Evolutionary conservation across 768 basidiomycete genomes (phyloP).

Genomic region (Termitomyces titanicus): DNA sequence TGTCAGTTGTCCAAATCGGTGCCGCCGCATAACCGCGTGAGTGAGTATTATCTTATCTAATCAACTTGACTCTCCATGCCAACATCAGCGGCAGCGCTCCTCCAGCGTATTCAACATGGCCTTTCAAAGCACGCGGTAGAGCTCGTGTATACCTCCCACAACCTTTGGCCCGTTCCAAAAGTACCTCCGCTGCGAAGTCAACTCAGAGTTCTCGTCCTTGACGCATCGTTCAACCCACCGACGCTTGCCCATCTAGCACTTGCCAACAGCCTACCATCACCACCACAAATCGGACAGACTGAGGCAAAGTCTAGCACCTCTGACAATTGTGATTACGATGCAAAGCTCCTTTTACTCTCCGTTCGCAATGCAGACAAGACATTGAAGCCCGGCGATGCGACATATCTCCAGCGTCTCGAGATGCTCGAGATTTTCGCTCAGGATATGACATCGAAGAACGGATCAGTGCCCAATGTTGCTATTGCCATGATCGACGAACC

Average conservation of each 20-base stretch:
- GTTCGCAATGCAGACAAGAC: slow-evolving; percentile 85
- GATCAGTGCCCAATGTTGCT: slow-evolving; percentile 48
- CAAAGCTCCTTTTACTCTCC: slow-evolving; percentile 76
- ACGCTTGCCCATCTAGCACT: slow-evolving; percentile 82
- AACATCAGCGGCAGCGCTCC: slow-evolving; percentile 10
- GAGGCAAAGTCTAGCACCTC: not conserved
- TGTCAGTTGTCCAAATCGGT: not conserved
- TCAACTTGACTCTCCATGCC: not conserved
- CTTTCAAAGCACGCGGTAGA: slow-evolving; percentile 44
- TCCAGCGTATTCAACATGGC: slow-evolving; percentile 42
- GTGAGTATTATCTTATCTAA: slow-evolving; percentile 19
- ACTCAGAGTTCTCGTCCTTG: slow-evolving; percentile 31
- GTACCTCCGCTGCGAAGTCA: slow-evolving; percentile 1
- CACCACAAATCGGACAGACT: not conserved
- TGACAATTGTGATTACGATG: slow-evolving; percentile 49
- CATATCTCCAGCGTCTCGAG: slow-evolving; percentile 72
- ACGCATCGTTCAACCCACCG: slow-evolving; percentile 93
- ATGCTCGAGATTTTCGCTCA: slow-evolving; percentile 79
- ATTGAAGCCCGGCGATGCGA: slow-evolving; percentile 67
- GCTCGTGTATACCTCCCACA: slow-evolving; percentile 58
- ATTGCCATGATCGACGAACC: slow-evolving; percentile 85
- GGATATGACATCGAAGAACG: slow-evolving; percentile 28
- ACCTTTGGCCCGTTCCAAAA: slow-evolving; percentile 59
- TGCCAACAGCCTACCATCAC: slow-evolving; percentile 38
- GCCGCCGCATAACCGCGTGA: too few relatives aligned